Conservation (phyloP, 805 yeast species). For the Clavispora carvajalis region DNA sequence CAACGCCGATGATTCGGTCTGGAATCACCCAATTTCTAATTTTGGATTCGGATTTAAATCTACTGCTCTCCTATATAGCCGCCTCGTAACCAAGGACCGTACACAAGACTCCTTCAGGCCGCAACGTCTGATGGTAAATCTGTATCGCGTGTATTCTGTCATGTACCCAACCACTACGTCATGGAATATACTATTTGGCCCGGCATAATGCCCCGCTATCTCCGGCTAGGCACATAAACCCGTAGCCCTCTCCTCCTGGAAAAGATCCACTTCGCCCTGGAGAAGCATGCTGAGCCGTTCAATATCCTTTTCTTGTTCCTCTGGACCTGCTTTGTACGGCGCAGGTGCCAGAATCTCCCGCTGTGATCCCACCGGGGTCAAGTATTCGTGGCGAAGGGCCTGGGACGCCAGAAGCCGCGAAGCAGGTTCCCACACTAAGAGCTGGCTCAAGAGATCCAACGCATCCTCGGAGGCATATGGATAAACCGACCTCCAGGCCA, state of each 20-base stretch:
- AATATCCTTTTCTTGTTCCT: slow-evolving; percentile 24
- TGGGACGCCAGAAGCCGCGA: slow-evolving; percentile 50
- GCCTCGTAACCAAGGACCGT: too few species aligned
- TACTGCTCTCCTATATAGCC: too few species aligned
- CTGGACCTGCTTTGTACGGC: slow-evolving; percentile 66
- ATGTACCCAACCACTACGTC: too few species aligned
- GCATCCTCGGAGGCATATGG: slow-evolving; percentile 58
- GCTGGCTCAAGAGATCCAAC: slow-evolving; percentile 44
- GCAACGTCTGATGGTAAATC: too few species aligned
- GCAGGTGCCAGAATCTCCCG: not conserved
- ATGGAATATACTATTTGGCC: too few species aligned
- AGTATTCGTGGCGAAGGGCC: slow-evolving; percentile 54
- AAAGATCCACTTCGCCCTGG: slow-evolving; percentile 18
- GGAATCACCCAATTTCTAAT: too few species aligned
- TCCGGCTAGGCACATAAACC: too few species aligned
- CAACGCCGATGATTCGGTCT: too few species aligned
- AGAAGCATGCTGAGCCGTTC: slow-evolving; percentile 13
- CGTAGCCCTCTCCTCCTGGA: slow-evolving; percentile 11
- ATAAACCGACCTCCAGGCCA: slow-evolving; percentile 48
- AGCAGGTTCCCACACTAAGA: slow-evolving; percentile 63
- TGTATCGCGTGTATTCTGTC: too few species aligned
- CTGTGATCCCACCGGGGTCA: slow-evolving; percentile 19
- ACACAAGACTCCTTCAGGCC: too few species aligned
- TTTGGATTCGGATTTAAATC: too few species aligned
- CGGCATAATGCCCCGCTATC: too few species aligned